Base-by-base conservation (phyloP, 108 stramenopile genomes). In the Skeletonema grethae region DNA sequence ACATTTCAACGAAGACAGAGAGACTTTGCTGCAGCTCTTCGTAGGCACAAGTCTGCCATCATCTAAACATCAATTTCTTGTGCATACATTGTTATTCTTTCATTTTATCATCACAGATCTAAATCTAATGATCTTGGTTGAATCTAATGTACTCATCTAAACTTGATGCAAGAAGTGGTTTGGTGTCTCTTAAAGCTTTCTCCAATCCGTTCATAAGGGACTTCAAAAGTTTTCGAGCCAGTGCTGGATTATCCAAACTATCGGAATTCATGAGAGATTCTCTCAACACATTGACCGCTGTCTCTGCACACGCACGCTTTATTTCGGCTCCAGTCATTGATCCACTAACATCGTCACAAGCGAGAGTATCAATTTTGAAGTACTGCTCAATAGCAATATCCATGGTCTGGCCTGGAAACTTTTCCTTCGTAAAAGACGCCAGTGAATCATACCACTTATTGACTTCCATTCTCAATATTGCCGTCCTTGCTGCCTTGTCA, bases 241-340 rank as follows among this genome's bases (percentile, higher is more conserved):
- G 39, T 28, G 68, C 29, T 48, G 41, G 22, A 31, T 12, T 20
- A 16, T 82, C 73, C 50, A 53, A 22, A 20, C 22, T 22, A 53
- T 53, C 50, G 8, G 20, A 22, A 22, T 22, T 22, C 25, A 85
- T 50, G 41, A 79, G 24, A 25, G 63, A 31, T 28, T 82, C 64
- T 24, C 85, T 76, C 61, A 91, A 65, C 20, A 77, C 84, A 24
- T 59, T 16, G 35, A 88, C 67, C 64, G 88, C 88, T 16, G 93
- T 80, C 74, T 86, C 88, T 63, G 85, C 80, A 67, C 91, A 95
- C 1, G 90, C 90, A 25, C 90, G 92, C 9, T 90, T 84, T 39
- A 95, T 87, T 66, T 95, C 95, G 12, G 95, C 95, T 41, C 95
- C 95, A 32, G 95, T 95, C 88, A 93, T 89, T 6, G 48, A 43